Evolutionary conservation across 2,329 filamentous ascomycete species (phyloP), one percentile per base, ranked within the genome.

Genomic region (Arthroderma sp.): DNA sequence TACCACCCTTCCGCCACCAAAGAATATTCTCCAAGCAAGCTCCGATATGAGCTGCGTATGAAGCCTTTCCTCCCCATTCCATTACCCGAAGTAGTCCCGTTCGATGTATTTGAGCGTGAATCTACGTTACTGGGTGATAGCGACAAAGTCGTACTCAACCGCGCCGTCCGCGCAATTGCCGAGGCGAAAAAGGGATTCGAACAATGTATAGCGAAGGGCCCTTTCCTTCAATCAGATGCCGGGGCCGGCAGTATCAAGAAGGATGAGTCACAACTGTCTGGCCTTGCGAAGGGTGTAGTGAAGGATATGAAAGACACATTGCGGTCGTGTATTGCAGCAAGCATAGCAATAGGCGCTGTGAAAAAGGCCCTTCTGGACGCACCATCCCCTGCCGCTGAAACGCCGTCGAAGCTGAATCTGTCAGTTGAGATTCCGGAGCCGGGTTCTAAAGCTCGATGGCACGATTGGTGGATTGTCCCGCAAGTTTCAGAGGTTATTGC

Each of bases 1-100:
- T 86, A 53, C 64, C 68, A 42, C 46, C 65, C 0, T 74, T 70
- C 4, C 61, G 62, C 0, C 68, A 77, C 1, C 7, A 54, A 62
- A 29, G 79, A 82, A 0, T 93, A 87, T 58, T 77, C 79, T 46
- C 75, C 74, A 10, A 75, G 83, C 46, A 64, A 70, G 30, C 66
- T 87, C 4, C 78, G 86, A 8, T 88, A 91, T 60, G 83, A 91
- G 52, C 66, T 93, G 6, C 82, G 88, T 47, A 91, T 94, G 85
- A 84, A 83, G 55, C 85, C 86, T 0, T 94, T 93, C 56, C 69
- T 81, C 1, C 60, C 68, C 5, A 74, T 94, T 45, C 73, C 75
- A 6, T 70, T 85, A 1, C 83, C 86, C 0, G 74, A 78, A 48
- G 69, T 85, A 8, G 78, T 83, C 0, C 66, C 74, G 0, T 82